phyloP scores from a whole-genome alignment of 192 early-diverging fungal species.

The Ramicandelaber brevisporus region DNA sequence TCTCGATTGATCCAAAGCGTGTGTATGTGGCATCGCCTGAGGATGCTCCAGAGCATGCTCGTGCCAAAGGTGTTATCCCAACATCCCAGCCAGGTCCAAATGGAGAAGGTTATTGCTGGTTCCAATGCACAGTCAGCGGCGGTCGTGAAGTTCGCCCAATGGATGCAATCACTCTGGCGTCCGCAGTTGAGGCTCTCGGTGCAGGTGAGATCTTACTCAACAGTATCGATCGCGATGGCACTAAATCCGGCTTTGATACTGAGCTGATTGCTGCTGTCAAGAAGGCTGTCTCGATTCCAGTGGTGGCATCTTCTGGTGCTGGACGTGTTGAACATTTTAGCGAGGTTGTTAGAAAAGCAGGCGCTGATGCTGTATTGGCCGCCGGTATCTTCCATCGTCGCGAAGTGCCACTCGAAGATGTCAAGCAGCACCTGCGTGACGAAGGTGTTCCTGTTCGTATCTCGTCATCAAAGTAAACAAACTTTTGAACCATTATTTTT shows the following conservation, averaged over 20 bases:
- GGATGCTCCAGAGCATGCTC: slow-evolving; percentile 26
- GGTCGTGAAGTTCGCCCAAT: slow-evolving; percentile 86
- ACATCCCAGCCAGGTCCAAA: slow-evolving; percentile 58
- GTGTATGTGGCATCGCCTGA: slow-evolving; percentile 64
- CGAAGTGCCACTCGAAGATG: slow-evolving; percentile 70
- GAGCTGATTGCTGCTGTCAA: slow-evolving; percentile 63
- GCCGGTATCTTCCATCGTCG: slow-evolving; percentile 95
- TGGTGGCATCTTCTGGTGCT: slow-evolving; percentile 94
- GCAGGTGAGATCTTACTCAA: slow-evolving; percentile 95
- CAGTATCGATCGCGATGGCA: slow-evolving; percentile 98
- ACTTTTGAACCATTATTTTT: neutral
- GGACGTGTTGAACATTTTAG: slow-evolving; percentile 68
- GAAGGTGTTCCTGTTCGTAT: slow-evolving; percentile 22
- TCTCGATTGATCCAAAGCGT: slow-evolving; percentile 90
- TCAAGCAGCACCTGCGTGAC: slow-evolving; percentile 45
- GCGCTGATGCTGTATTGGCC: slow-evolving; percentile 87
- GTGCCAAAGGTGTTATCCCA: slow-evolving; percentile 46
- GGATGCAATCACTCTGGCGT: slow-evolving; percentile 78
- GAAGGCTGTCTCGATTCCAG: slow-evolving; percentile 61
- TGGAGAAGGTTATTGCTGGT: slow-evolving; percentile 92
- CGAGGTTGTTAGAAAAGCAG: slow-evolving; percentile 58
- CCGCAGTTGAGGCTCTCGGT: slow-evolving; percentile 67
- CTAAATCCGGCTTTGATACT: slow-evolving; percentile 87
- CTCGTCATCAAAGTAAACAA: neutral
- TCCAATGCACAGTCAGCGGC: slow-evolving; percentile 96